These are phyloP conservation scores for Cladosporium sp. DNA, from an alignment of 2,329 filamentous ascomycete genomes.

Conservation along the genomic window DNA sequence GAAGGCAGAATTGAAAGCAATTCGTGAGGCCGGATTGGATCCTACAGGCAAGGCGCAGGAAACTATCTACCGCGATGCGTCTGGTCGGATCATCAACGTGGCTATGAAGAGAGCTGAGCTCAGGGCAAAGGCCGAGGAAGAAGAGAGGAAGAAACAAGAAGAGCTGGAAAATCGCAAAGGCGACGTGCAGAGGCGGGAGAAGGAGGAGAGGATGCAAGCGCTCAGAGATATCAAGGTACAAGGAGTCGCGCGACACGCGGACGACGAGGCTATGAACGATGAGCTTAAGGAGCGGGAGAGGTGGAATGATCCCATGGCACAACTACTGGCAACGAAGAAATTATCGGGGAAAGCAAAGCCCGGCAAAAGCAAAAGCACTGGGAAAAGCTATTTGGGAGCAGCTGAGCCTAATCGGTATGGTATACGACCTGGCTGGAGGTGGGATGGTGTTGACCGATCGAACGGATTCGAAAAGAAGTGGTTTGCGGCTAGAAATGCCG, in stretches of 20 bases:
- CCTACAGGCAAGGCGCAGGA: conserved; percentile 56
- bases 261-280: conserved; percentile 81
- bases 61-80: conserved; percentile 93
- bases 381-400: conserved; percentile 69
- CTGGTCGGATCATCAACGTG: conserved; percentile 88
- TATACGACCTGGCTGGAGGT: conserved; percentile 85
- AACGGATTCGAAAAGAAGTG: conserved; percentile 93
- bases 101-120: conserved; percentile 86
- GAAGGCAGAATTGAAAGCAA: conserved; percentile 55
- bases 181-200: conserved; percentile 73
- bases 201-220: conserved; percentile 59
- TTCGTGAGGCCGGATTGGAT: conserved; percentile 43
- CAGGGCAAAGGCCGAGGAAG: conserved; percentile 71
- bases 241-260: conserved; percentile 71
- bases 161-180: conserved; percentile 71
- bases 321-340: conserved; percentile 62
- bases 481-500: conserved; percentile 80
- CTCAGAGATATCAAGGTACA: conserved; percentile 79
- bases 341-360: conserved; percentile 41
- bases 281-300: conserved; percentile 71
- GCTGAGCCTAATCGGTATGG: conserved; percentile 89
- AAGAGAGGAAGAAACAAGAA: conserved; percentile 58
- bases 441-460: conserved; percentile 93
- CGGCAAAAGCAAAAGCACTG: conserved; percentile 48
- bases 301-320: conserved; percentile 93